Evolutionary conservation across 2,329 filamentous ascomycete species (phyloP).

Genomic region (Blumeria graminis): DNA sequence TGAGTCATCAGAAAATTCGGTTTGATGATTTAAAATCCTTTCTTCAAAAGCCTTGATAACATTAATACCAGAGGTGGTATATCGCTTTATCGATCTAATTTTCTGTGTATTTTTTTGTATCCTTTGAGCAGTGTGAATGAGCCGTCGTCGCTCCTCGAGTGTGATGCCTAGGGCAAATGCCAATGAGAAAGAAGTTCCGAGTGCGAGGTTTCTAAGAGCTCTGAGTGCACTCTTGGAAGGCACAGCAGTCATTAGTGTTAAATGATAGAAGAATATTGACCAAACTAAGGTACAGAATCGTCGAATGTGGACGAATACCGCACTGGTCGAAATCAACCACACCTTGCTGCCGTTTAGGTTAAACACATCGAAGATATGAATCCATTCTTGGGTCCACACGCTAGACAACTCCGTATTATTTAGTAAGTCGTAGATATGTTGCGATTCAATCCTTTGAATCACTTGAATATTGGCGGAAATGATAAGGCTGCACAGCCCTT

Average conservation of each 20-base stretch:
- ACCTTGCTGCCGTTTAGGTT: too few species aligned
- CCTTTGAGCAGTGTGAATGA: slow-evolving; percentile 25
- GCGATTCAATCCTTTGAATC: too few species aligned
- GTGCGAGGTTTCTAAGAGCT: slow-evolving; percentile 28
- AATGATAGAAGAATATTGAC: background rate
- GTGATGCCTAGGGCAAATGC: slow-evolving; percentile 20
- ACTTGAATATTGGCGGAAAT: too few species aligned
- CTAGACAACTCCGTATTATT: too few species aligned
- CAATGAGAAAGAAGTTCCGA: slow-evolving; percentile 33
- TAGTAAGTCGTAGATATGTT: too few species aligned
- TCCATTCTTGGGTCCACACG: too few species aligned
- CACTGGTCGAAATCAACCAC: too few species aligned
- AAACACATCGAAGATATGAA: too few species aligned
- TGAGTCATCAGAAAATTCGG: slow-evolving; percentile 3
- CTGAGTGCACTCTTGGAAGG: slow-evolving; percentile 31
- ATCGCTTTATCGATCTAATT: slow-evolving; percentile 21
- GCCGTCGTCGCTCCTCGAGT: slow-evolving; percentile 30
- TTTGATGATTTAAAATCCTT: slow-evolving; percentile 5
- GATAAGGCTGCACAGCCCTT: too few species aligned
- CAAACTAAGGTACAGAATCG: too few species aligned
- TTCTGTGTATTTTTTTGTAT: slow-evolving; percentile 28
- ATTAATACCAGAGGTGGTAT: slow-evolving; percentile 15
- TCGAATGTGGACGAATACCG: too few species aligned
- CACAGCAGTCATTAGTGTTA: slow-evolving; percentile 16
- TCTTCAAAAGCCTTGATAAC: slow-evolving; percentile 9